Conservation (phyloP, 495 filamentous ascomycete species). For the Pyrenula massariospora region DNA sequence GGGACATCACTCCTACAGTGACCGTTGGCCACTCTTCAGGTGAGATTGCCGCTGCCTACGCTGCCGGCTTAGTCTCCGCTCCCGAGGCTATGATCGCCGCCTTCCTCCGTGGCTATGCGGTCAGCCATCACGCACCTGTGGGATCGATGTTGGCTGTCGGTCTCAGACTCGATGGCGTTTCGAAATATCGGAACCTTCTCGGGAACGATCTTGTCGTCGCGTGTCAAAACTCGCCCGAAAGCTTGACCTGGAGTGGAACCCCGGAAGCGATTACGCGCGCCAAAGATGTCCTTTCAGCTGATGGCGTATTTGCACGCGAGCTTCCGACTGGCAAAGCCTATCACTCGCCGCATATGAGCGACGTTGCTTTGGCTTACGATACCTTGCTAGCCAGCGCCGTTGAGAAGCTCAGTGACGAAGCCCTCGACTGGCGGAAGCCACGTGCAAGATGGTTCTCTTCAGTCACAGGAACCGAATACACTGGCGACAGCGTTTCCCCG, state of each 20-base stretch:
- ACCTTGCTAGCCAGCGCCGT: slow-evolving; percentile 4
- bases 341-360: slow-evolving; percentile 12
- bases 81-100: slow-evolving; percentile 21
- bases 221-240: slow-evolving; percentile 2
- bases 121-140: neutral
- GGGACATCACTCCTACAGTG: slow-evolving; percentile 7
- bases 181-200: neutral
- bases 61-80: slow-evolving; percentile 32
- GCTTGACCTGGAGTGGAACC: slow-evolving; percentile 13
- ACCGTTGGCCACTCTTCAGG: slow-evolving; percentile 53
- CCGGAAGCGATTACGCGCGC: slow-evolving; percentile 18
- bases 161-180: slow-evolving; percentile 4
- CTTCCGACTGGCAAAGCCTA: slow-evolving; percentile 14
- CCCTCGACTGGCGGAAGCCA: neutral
- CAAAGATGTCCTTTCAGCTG: slow-evolving; percentile 8
- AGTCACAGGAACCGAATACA: neutral
- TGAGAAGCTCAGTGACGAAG: neutral
- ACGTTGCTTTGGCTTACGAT: slow-evolving; percentile 3
- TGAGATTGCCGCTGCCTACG: slow-evolving; percentile 53
- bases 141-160: slow-evolving; percentile 17
- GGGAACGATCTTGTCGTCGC: neutral
- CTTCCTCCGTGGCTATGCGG: slow-evolving; percentile 9
- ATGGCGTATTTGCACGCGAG: slow-evolving; percentile 10
- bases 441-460: neutral
- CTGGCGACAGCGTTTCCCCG: neutral